Evolutionary conservation across 768 basidiomycete species (phyloP), one percentile per base, ranked within the genome.

Genomic region (Amanita muscaria): DNA sequence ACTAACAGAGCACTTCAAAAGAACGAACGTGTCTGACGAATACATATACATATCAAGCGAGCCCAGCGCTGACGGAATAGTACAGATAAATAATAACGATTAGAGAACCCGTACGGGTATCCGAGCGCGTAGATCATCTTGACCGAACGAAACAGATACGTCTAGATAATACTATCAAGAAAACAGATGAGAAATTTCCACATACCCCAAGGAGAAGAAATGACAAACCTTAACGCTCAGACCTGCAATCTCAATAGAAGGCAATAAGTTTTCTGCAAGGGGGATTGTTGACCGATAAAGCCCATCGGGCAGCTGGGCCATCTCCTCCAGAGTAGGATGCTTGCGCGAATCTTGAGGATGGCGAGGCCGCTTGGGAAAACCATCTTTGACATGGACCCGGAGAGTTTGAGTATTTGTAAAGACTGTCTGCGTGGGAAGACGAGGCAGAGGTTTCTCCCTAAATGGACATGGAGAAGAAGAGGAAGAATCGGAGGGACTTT

Each of bases 351-450:
- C 59, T 40, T 63, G 60, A 9, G 66, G 65, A 36, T 68, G 65
- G 22, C 74, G 68, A 7, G 81, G 80, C 14, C 81, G 76, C 50
- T 84, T 86, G 14, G 80, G 79, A 51, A 86, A 86, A 1, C 84
- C 84, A 35, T 82, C 72, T 40, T 64, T 73, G 34, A 86, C 66
- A 40, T 71, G 67, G 14, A 66, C 74, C 29, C 71, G 64, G 5
- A 80, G 53, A 2, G 65, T 72, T 15, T 66, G 65, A 24, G 66
- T 66, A 40, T 78, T 72, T 5, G 62, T 55, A 45, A 72, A 61
- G 44, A 63, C 49, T 18, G 59, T 64, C 49, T 64, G 59, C 32
- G 54, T 62, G 3, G 72, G 72, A 27, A 71, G 53, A 35, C 64
- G 58, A 16, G 72, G 70, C 23, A 72, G 56, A 3, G 70, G 67